phyloP scores from a whole-genome alignment of 2,329 filamentous ascomycete genomes.

The Trichophyton mentagrophytes region DNA sequence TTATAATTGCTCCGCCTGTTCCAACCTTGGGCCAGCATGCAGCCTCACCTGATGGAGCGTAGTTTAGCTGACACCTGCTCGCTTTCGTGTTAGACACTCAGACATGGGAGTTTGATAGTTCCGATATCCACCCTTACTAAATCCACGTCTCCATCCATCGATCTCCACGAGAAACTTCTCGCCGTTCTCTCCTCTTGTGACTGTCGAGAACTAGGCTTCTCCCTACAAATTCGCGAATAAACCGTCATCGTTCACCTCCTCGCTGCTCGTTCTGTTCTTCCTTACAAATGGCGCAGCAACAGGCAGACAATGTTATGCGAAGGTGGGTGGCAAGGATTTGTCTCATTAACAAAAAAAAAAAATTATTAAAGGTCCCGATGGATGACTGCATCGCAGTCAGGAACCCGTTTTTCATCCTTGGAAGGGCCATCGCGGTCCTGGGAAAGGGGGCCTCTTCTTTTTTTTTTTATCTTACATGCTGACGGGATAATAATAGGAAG shows the following conservation, averaged over 20 bases:
- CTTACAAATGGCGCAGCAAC: slow-evolving; percentile 28
- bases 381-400: not conserved
- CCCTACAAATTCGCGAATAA: not conserved
- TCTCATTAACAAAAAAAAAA: not conserved
- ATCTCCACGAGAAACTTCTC: not conserved
- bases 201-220: no score
- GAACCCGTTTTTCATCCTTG: not conserved
- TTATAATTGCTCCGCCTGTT: not conserved
- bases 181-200: no score
- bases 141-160: not conserved
- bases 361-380: no score
- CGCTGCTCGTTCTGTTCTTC: slow-evolving; percentile 6
- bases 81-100: not conserved
- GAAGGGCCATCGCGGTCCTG: not conserved
- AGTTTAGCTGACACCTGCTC: slow-evolving; percentile 1
- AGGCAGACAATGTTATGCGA: slow-evolving; percentile 32
- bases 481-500: slow-evolving; percentile 48
- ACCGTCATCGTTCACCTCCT: slow-evolving; percentile 5
- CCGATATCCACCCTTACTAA: not conserved
- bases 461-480: not conserved
- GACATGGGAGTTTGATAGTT: not conserved
- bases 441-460: no score
- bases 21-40: not conserved
- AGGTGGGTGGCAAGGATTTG: slow-evolving; percentile 8
- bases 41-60: not conserved